Percentiles rank a stretch among this genome's conserved stretches.
Conservation (phyloP, 768 basidiomycete genomes). For the Pisolithus orientalis region DNA sequence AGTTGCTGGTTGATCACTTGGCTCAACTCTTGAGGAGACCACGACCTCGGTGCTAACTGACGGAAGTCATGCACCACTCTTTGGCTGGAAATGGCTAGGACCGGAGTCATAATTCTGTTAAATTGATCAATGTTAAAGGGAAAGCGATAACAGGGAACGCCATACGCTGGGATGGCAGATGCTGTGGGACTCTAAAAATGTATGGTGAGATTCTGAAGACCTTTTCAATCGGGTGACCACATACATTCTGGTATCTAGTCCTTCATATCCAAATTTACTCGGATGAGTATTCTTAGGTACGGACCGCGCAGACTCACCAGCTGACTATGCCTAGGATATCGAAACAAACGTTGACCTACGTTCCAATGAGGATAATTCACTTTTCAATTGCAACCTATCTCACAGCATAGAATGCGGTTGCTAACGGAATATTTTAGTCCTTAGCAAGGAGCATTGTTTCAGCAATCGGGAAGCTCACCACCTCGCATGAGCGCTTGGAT, state of each 20-base stretch:
- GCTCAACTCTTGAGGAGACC: not conserved
- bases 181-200: not conserved
- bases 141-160: not conserved
- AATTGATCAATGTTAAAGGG: not conserved
- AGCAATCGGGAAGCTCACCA: not conserved
- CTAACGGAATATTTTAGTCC: not conserved
- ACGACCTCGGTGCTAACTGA: not conserved
- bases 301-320: not conserved
- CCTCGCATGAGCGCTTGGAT: not conserved
- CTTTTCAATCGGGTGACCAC: not conserved
- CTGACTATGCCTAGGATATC: not conserved
- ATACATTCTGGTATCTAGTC: not conserved
- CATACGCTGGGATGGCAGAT: not conserved
- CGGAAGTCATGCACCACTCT: slow-evolving; percentile 1
- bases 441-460: not conserved
- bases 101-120: not conserved
- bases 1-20: not conserved
- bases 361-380: not conserved
- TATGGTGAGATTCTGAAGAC: not conserved
- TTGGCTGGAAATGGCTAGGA: not conserved
- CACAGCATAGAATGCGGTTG: not conserved
- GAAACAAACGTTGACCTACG: not conserved
- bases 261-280: not conserved
- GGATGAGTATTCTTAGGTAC: not conserved
- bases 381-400: not conserved